Evolutionary conservation across 352 stramenopile genomes (phyloP).

Genomic region (Globisporangium uncinulatum): DNA sequence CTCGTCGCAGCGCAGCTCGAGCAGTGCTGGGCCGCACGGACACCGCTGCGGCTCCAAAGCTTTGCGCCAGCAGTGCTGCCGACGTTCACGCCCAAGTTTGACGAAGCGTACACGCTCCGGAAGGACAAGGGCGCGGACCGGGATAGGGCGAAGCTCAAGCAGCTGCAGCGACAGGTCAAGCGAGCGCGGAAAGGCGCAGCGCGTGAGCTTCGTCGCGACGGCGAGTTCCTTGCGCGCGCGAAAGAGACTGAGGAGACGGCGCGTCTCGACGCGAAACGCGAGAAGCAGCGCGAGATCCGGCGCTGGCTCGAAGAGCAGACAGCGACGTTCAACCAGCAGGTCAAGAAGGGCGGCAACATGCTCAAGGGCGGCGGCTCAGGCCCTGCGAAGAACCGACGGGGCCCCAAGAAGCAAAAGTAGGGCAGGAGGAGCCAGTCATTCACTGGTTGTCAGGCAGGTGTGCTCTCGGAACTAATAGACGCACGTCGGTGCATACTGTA

Average conservation of each 20-base stretch:
- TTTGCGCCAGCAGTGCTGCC: constrained; percentile 63
- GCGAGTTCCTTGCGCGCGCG: constrained; percentile 91
- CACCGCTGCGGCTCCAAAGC: constrained; percentile 71
- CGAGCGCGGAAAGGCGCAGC: constrained; percentile 94
- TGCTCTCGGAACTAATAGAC: not conserved
- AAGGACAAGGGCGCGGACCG: constrained; percentile 87
- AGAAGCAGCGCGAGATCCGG: constrained; percentile 94
- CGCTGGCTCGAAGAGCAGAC: constrained; percentile 95
- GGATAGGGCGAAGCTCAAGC: constrained; percentile 83
- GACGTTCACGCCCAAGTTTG: constrained; percentile 87
- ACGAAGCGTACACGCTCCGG: constrained; percentile 89
- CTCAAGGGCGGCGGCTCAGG: constrained; percentile 91
- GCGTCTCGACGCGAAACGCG: constrained; percentile 72
- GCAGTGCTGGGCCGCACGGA: constrained; percentile 35
- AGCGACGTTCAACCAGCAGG: constrained; percentile 97
- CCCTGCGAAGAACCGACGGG: constrained; percentile 52
- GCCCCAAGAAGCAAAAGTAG: constrained; percentile 35
- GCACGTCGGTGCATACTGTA: not conserved
- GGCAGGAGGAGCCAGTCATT: constrained; percentile 8
- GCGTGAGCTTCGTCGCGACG: constrained; percentile 92
- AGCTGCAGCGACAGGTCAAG: constrained; percentile 95
- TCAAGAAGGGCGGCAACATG: constrained; percentile 92
- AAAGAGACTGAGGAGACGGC: constrained; percentile 85
- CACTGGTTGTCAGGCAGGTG: too few species aligned
- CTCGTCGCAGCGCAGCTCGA: constrained; percentile 40